These are phyloP conservation scores for Penium margaritaceum DNA, from an alignment of 139 green algal genomes.

Conservation along the genomic window DNA sequence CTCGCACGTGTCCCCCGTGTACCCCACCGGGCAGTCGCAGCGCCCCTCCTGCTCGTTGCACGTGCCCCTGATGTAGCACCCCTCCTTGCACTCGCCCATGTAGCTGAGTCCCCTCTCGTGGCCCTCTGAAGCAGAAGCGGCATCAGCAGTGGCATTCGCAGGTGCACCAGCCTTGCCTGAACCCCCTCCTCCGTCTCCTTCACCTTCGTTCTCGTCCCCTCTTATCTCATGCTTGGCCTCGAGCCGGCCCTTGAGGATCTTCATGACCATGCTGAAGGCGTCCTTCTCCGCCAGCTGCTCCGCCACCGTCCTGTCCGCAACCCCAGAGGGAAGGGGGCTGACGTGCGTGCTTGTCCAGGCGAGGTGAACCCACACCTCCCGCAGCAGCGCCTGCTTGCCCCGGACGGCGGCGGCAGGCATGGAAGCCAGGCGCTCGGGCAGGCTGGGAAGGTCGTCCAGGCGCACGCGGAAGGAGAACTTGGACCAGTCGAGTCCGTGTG, in stretches of 20 bases:
- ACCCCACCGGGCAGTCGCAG: constrained; percentile 9
- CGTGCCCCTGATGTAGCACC: not conserved
- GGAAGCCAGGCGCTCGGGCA: not conserved
- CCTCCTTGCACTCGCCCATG: not conserved
- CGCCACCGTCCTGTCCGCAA: too few species aligned
- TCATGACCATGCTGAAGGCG: too few species aligned
- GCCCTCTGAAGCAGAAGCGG: too few species aligned
- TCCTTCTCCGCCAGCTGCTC: too few species aligned
- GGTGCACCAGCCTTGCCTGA: too few species aligned
- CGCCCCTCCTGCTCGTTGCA: constrained; percentile 20
- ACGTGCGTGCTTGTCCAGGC: not conserved
- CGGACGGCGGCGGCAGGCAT: not conserved
- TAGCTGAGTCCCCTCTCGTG: too few species aligned
- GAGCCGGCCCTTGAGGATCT: too few species aligned
- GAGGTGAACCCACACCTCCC: constrained; percentile 12
- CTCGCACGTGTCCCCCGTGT: not conserved
- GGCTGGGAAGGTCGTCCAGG: not conserved
- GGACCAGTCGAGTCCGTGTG: constrained; percentile 6
- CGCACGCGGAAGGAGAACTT: constrained; percentile 1
- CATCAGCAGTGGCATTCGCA: too few species aligned
- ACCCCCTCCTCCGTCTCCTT: too few species aligned
- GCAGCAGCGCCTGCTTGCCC: not conserved
- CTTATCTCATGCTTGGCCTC: too few species aligned
- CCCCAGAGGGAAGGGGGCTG: too few species aligned
- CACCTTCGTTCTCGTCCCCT: too few species aligned